Conservation (phyloP, 2,329 filamentous ascomycete genomes). For the Epichloe sp. region DNA sequence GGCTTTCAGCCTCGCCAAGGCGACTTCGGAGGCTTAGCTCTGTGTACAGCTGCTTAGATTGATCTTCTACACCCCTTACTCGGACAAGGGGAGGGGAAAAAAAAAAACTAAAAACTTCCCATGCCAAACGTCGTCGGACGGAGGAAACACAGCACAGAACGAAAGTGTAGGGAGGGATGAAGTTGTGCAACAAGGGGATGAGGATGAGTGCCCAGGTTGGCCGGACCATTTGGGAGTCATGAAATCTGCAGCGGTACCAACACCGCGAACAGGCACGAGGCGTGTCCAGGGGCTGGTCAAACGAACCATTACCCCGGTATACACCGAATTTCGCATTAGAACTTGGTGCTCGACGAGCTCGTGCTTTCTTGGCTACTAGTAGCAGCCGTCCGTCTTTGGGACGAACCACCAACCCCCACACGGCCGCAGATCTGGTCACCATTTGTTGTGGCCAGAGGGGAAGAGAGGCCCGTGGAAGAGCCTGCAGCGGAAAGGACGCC, state of each 20-base stretch:
- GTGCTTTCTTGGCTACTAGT: constrained; percentile 17
- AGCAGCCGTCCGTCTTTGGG: constrained; percentile 24
- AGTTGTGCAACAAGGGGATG: not conserved
- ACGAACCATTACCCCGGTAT: constrained; percentile 21
- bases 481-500: constrained; percentile 2
- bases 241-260: constrained; percentile 6
- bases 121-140: too few species aligned
- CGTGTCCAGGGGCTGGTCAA: constrained; percentile 3
- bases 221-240: not conserved
- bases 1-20: not conserved
- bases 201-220: not conserved
- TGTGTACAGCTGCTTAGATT: not conserved
- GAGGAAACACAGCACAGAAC: not conserved
- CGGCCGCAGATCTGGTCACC: constrained; percentile 27
- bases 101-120: too few species aligned
- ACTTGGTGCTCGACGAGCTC: constrained; percentile 11
- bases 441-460: constrained; percentile 10
- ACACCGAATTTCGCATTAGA: constrained; percentile 23
- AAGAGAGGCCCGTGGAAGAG: not conserved
- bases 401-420: constrained; percentile 28
- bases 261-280: not conserved
- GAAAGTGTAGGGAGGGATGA: not conserved
- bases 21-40: not conserved
- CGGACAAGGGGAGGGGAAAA: too few species aligned
- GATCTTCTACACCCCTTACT: not conserved